phyloP scores from a whole-genome alignment of 2,329 filamentous ascomycete genomes.

The Nectriaceae sp. region DNA sequence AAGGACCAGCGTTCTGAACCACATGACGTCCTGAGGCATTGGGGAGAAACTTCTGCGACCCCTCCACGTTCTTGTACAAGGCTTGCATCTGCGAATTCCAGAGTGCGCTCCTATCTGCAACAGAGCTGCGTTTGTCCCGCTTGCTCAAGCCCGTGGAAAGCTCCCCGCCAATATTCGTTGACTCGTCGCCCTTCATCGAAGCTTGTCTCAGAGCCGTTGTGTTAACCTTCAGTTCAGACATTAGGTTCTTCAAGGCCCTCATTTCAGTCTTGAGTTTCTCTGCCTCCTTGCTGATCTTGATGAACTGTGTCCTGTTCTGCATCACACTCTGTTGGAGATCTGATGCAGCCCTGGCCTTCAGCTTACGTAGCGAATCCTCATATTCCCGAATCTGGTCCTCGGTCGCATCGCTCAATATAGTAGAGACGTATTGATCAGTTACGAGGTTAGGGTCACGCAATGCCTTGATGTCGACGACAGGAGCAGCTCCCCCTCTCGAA shows the following conservation, averaged over 20 bases:
- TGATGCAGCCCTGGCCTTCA: constrained; percentile 75
- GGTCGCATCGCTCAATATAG: constrained; percentile 77
- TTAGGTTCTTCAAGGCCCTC: constrained; percentile 84
- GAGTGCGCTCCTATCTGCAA: constrained; percentile 67
- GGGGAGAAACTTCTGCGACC: constrained; percentile 94
- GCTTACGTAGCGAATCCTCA: constrained; percentile 71
- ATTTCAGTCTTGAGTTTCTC: constrained; percentile 97
- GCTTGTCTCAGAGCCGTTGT: constrained; percentile 65
- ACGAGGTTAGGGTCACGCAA: constrained; percentile 78
- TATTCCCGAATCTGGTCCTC: constrained; percentile 86
- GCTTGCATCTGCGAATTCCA: constrained; percentile 72
- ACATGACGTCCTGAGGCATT: constrained; percentile 91
- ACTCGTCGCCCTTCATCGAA: constrained; percentile 52
- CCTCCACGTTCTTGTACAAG: constrained; percentile 96
- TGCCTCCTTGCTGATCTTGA: constrained; percentile 98
- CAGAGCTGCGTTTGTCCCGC: constrained; percentile 84
- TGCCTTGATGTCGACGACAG: constrained; percentile 74
- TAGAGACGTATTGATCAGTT: constrained; percentile 77
- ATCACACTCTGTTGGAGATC: constrained; percentile 95
- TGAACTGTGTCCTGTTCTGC: constrained; percentile 96
- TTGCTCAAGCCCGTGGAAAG: constrained; percentile 61
- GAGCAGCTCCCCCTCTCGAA: constrained; percentile 54
- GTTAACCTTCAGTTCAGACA: constrained; percentile 87
- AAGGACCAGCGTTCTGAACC: constrained; percentile 86
- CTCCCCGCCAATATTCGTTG: constrained; percentile 49